Evolutionary conservation across 2,329 filamentous ascomycete genomes (phyloP), one percentile per base, ranked within the genome.

Genomic region (Metarhizium sp.): DNA sequence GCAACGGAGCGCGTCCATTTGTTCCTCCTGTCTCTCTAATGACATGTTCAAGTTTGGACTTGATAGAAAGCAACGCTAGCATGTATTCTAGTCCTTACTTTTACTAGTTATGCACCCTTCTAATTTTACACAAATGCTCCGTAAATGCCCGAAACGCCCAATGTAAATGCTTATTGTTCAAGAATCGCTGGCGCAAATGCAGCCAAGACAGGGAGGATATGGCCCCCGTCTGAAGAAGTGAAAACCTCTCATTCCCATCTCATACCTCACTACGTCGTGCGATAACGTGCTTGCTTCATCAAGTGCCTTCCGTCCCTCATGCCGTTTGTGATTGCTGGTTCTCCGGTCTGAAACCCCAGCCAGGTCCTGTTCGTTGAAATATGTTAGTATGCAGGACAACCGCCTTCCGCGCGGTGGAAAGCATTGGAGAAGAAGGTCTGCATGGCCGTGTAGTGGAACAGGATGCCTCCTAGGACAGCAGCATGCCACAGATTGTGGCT

Each of bases 401-500:
- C 79, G 50, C 72, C 77, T 66, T 84, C 68, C 2, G 87, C 87
- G 57, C 87, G 80, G 61, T 77, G 72, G 71, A 92, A 92, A 11
- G 89, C 89, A 45, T 79, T 80, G 4, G 87, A 79, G 66, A 99
- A 99, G 71, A 99, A 94, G 55, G 91, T 82, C 71, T 96, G 89
- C 92, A 99, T 96, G 18, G 94, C 94, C 25, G 81, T 80, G 73
- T 97, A 99, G 71, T 99, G 94, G 69, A 96, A 97, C n/a, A 97
- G 72, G 56, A 99, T 99, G 11, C 94, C 94, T 16, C 92, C 90
- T 32, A 99, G 76, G 11, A 99, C 94, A 7, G 94, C 94, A 38
- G 95, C 73, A 71, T 99, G 94, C 94, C 94, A 99, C 57, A 99
- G 84, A 71, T 99, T 99, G 73, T 99, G 94, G 69, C 90, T 95